Evolutionary conservation across 148 eudicot species (phyloP).

Genomic region (Suaeda aralocaspica): DNA sequence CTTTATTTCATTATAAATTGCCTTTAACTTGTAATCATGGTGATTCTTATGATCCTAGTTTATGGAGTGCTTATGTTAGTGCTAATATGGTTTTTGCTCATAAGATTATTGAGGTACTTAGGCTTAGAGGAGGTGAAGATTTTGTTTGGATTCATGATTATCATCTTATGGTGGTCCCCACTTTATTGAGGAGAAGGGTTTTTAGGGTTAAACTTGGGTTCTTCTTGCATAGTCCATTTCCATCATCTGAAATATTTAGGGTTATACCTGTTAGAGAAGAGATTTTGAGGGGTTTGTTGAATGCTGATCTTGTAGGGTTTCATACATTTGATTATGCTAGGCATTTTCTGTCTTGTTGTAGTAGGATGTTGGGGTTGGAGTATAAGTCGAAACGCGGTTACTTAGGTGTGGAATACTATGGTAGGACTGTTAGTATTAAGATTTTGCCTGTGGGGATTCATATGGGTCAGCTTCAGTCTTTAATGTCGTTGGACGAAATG

Average conservation of each 20-base stretch:
- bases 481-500: slow-evolving; percentile 41
- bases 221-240: slow-evolving; percentile 73
- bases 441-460: slow-evolving; percentile 80
- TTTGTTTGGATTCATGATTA: slow-evolving; percentile 84
- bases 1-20: slow-evolving; percentile 71
- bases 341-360: slow-evolving; percentile 77
- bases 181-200: slow-evolving; percentile 52
- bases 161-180: slow-evolving; percentile 84
- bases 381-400: slow-evolving; percentile 73
- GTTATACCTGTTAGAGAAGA: slow-evolving; percentile 76
- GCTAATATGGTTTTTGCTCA: slow-evolving; percentile 67
- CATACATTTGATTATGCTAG: slow-evolving; percentile 91
- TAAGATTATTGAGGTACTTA: slow-evolving; percentile 57
- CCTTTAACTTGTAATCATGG: slow-evolving; percentile 53
- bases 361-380: slow-evolving; percentile 83
- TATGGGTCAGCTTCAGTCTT: slow-evolving; percentile 61
- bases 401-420: slow-evolving; percentile 76
- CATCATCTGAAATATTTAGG: slow-evolving; percentile 76
- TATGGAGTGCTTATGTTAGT: slow-evolving; percentile 75
- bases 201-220: slow-evolving; percentile 64
- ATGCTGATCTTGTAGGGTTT: slow-evolving; percentile 80
- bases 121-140: slow-evolving; percentile 50
- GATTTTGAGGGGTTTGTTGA: slow-evolving; percentile 60
- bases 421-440: slow-evolving; percentile 73
- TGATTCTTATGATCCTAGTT: slow-evolving; percentile 42